These are phyloP conservation scores for Cladophialophora exuberans DNA, from an alignment of 2,329 filamentous ascomycete species.

Conservation along the genomic window DNA sequence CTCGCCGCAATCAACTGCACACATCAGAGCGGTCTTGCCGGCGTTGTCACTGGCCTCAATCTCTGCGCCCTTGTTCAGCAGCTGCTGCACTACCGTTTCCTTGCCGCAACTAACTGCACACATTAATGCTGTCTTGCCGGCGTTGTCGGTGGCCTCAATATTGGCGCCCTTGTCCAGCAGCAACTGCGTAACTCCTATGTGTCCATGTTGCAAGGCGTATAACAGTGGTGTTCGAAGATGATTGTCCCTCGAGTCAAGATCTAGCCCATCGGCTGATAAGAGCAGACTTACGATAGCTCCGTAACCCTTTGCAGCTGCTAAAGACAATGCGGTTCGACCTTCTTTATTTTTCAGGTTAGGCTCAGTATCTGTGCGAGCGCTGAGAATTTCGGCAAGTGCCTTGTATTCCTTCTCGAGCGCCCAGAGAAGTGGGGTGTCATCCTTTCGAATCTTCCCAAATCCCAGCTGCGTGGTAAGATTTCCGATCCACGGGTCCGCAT, in stretches of 20 bases:
- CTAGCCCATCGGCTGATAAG: background rate
- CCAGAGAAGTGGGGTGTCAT: conserved; percentile 1
- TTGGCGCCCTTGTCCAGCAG: conserved; percentile 17
- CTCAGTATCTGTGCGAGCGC: background rate
- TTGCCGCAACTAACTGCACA: conserved; percentile 2
- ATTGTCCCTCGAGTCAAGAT: too few species aligned
- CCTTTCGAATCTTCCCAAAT: conserved; percentile 1
- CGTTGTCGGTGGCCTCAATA: background rate
- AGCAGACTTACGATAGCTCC: background rate
- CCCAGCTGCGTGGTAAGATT: background rate
- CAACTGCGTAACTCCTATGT: conserved; percentile 14
- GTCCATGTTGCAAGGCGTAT: background rate
- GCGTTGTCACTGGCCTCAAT: conserved; percentile 35
- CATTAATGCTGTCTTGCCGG: conserved; percentile 6
- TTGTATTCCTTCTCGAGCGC: conserved; percentile 31
- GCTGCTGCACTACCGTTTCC: conserved; percentile 9
- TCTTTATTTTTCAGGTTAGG: background rate
- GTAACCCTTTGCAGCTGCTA: background rate
- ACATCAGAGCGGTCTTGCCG: background rate
- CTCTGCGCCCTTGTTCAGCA: conserved; percentile 20
- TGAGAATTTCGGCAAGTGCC: conserved; percentile 10
- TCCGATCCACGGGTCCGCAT: background rate
- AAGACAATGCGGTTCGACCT: background rate
- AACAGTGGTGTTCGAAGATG: too few species aligned
- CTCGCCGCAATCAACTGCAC: background rate